phyloP scores from a whole-genome alignment of 306 rosid genomes.

The Cicer yamashitae region DNA sequence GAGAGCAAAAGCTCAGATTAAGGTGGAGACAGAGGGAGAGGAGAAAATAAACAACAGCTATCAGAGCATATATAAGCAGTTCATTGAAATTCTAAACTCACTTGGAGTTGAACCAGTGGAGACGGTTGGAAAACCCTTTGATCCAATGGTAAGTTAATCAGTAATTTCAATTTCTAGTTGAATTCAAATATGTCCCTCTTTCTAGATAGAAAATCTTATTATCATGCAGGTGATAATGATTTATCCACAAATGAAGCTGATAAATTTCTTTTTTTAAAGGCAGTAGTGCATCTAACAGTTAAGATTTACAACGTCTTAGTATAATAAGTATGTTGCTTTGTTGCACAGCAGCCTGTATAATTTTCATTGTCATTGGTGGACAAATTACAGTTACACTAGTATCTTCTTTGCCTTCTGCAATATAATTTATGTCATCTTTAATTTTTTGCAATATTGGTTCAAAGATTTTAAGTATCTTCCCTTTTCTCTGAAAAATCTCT shows the following conservation, averaged over 20 bases:
- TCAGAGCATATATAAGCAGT: conserved; percentile 91
- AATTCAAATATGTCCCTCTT: conserved; percentile 29
- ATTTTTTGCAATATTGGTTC: conserved; percentile 11
- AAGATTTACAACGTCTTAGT: conserved; percentile 18
- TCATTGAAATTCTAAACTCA: conserved; percentile 72
- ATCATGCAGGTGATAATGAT: conserved; percentile 17
- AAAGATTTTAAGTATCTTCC: neutral
- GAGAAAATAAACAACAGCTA: conserved; percentile 91
- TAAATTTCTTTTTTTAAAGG: conserved; percentile 1
- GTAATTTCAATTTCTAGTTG: conserved; percentile 26
- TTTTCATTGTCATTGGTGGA: neutral
- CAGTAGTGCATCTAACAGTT: neutral
- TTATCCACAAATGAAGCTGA: conserved; percentile 15
- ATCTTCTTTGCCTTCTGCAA: conserved; percentile 22
- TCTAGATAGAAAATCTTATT: neutral
- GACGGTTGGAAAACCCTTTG: conserved; percentile 85
- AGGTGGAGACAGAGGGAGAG: conserved; percentile 91
- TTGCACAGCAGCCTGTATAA: neutral
- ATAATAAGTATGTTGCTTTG: neutral
- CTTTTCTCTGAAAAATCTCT: neutral
- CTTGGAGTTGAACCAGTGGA: conserved; percentile 84
- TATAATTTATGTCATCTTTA: conserved; percentile 15
- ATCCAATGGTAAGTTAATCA: conserved; percentile 82
- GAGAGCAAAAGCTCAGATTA: conserved; percentile 89
- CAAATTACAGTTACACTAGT: conserved; percentile 17